These are phyloP conservation scores for Apophysomyces ossiformis DNA, from an alignment of 371 early-diverging fungal species.

Conservation along the genomic window DNA sequence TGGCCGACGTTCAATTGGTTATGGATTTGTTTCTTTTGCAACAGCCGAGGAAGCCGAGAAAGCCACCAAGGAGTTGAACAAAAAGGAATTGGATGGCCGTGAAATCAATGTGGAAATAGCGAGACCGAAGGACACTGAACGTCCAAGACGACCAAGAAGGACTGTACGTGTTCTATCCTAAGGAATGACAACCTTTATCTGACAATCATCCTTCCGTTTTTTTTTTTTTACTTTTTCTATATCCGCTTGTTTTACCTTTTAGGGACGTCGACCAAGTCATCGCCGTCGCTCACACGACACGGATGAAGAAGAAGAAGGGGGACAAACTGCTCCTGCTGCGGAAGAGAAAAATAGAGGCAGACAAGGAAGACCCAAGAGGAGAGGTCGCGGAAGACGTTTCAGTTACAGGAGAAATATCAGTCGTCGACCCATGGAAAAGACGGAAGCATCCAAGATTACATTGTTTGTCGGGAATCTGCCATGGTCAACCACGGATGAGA, in stretches of 20 bases:
- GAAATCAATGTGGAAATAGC: slow-evolving; percentile 90
- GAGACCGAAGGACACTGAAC: slow-evolving; percentile 44
- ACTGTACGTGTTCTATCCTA: too few species aligned
- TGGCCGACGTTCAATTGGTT: slow-evolving; percentile 81
- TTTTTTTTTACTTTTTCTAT: slow-evolving; percentile 13
- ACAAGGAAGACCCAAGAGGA: slow-evolving; percentile 10
- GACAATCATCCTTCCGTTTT: background rate
- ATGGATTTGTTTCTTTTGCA: slow-evolving; percentile 91
- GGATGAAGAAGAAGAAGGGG: slow-evolving; percentile 15
- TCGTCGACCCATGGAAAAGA: slow-evolving; percentile 24
- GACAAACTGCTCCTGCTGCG: background rate
- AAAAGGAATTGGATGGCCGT: slow-evolving; percentile 78
- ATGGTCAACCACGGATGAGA: slow-evolving; percentile 80
- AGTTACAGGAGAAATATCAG: slow-evolving; percentile 18
- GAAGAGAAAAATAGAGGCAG: slow-evolving; percentile 17
- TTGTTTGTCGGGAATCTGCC: slow-evolving; percentile 94
- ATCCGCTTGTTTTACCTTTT: background rate
- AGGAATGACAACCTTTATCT: background rate
- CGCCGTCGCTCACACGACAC: slow-evolving; percentile 2
- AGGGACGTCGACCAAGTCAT: slow-evolving; percentile 10
- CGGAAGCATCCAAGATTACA: slow-evolving; percentile 79
- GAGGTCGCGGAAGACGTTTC: slow-evolving; percentile 16
- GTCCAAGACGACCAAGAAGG: slow-evolving; percentile 13
- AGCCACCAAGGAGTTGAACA: slow-evolving; percentile 74
- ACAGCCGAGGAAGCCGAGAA: slow-evolving; percentile 73